Evolutionary conservation across 2,329 filamentous ascomycete genomes (phyloP), one percentile per base, ranked within the genome.

Genomic region (Xylariaceae sp.): DNA sequence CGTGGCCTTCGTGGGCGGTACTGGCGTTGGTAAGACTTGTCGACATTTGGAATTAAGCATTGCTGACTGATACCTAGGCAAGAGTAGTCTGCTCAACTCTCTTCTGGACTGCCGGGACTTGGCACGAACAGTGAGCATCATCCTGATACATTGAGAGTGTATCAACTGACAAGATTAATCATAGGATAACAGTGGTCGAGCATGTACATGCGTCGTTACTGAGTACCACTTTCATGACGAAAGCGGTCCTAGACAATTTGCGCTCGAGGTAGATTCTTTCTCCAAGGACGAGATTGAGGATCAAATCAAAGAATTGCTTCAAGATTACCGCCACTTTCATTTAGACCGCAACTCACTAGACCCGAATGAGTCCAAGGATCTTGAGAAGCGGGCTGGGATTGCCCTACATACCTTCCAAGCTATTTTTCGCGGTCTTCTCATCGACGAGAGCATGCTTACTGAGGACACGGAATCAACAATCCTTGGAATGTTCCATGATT

Each of bases 41-140:
- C 26, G 26, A 26, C 8, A 26, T 26, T 26, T 5, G 19, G 37
- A 19, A 9, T 13, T n/a, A n/a, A 19, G 4, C 18, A 7, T 37
- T 19, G n/a, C 21, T 19, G 1, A 39, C 16, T 18, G 15, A 29
- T 18, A 22, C 13, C 21, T 29, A 71, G 76, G 76, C 0, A 78
- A 79, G 64, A 78, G 75, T 53, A 79, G 76, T 53, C 61, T 79
- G 2, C 65, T 79, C 15, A 79, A 79, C 58, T 77, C 74, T 0
- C 65, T 79, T 1, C 65, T 80, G 3, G 76, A 79, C 47, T 65
- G 47, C 0, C 47, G 58, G 1, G 66, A 62, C 0, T 65, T 80
- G 1, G 74, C 75, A 0, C 68, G 72, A 56, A 66, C 74, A 1
- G 76, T 78, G 65, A 68, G 74, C 61, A 32, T n/a, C 45, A 8